Evolutionary conservation across 495 filamentous ascomycete genomes (phyloP), one percentile per base, ranked within the genome.

Genomic region (Podospora australis): DNA sequence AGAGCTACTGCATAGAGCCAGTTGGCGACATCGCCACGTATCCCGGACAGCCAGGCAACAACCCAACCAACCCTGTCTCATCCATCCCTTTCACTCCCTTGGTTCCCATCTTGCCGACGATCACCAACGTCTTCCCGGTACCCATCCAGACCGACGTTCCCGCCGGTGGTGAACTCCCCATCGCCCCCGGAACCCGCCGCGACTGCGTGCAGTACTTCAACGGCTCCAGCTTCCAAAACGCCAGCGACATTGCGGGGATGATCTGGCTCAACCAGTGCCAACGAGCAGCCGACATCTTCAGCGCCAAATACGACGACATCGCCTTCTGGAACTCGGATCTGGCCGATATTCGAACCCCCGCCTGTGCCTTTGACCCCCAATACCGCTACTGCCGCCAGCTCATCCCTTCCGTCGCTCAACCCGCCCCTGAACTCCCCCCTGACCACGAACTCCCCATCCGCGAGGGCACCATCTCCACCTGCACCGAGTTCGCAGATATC

Each of bases 11-110:
- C 9, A 48, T 66, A 0, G 40, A 44, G 8, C 29, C 61, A 3
- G 61, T 68, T 5, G 65, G 65, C 0, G 46, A 57, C 29, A 65
- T 50, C 46, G 25, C 43, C 11, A 30, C 24, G 11, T 45, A 50
- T 17, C 2, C 8, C 10, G 54, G 54, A 30, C 45, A 24, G 3
- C 52, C 39, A 11, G 55, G 46, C 29, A 34, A 7, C 29, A 10
- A 34, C 29, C 9, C 11, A 10, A 4, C 1, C 29, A 5, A 34
- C 29, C 29, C n/a, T n/a, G n/a, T n/a, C n/a, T n/a, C n/a, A n/a
- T n/a, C n/a, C n/a, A n/a, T n/a, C n/a, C n/a, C n/a, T n/a, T n/a
- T n/a, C n/a, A n/a, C n/a, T n/a, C n/a, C n/a, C n/a, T n/a, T n/a
- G n/a, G n/a, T n/a, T n/a, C n/a, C n/a, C n/a, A n/a, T n/a, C n/a